These are phyloP conservation scores for Diplodia scrobiculata DNA, from an alignment of 2,329 filamentous ascomycete genomes.

Conservation along the genomic window DNA sequence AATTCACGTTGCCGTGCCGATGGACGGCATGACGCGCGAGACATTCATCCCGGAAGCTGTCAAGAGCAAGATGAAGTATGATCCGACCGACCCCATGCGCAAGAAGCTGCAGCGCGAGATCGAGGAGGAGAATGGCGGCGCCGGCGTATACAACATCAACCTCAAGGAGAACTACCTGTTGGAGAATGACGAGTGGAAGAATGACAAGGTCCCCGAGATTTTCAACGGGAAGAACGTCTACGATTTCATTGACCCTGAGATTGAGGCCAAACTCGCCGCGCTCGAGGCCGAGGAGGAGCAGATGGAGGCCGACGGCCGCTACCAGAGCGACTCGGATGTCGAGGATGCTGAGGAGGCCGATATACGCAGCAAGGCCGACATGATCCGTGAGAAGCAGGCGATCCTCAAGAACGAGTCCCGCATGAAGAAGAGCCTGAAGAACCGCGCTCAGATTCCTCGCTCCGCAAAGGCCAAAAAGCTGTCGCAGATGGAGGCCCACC, in stretches of 20 bases:
- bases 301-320: conserved; percentile 88
- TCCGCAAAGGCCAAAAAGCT: conserved; percentile 78
- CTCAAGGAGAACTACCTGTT: conserved; percentile 84
- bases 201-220: conserved; percentile 92
- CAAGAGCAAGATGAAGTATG: conserved; percentile 81
- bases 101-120: conserved; percentile 79
- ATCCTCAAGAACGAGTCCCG: conserved; percentile 91
- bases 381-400: conserved; percentile 92
- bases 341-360: conserved; percentile 89
- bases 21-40: conserved; percentile 76
- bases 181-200: conserved; percentile 88
- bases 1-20: conserved; percentile 95
- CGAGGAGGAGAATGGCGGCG: conserved; percentile 88
- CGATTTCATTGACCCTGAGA: conserved; percentile 96
- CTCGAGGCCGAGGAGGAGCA: conserved; percentile 95
- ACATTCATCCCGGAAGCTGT: conserved; percentile 85
- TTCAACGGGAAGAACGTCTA: conserved; percentile 96
- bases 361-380: conserved; percentile 83
- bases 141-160: conserved; percentile 94
- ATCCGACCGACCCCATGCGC: conserved; percentile 84
- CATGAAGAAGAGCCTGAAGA: conserved; percentile 97
- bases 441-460: conserved; percentile 88
- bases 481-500: conserved; percentile 80
- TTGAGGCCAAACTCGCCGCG: conserved; percentile 86
- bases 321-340: conserved; percentile 72